A percentile compares a stretch with the other conserved stretches of the same genome.
phyloP scores from a whole-genome alignment of 2,329 filamentous ascomycete genomes.

The Leptosphaerulina australis region DNA sequence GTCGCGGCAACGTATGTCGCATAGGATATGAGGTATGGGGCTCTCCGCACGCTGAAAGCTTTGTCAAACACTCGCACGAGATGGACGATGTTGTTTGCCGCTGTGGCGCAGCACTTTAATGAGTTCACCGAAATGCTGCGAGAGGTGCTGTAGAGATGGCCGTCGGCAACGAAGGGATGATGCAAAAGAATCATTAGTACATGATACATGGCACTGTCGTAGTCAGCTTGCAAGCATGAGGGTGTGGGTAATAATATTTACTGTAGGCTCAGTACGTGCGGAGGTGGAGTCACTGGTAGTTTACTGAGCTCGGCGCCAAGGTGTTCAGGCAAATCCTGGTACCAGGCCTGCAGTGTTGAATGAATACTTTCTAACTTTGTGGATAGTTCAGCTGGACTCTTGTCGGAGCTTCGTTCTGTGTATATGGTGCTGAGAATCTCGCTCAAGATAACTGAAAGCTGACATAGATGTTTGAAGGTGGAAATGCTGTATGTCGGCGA shows the following conservation, averaged over 20 bases:
- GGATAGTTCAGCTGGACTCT: conserved; percentile 45
- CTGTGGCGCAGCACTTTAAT: conserved; percentile 53
- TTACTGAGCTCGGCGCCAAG: conserved; percentile 49
- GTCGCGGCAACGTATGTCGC: conserved; percentile 62
- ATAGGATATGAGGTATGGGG: conserved; percentile 62
- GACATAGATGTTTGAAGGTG: conserved; percentile 52
- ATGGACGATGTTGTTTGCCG: conserved; percentile 54
- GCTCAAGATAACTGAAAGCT: conserved; percentile 55
- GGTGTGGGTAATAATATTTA: conserved; percentile 12
- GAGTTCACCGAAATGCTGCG: conserved; percentile 53
- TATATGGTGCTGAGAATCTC: conserved; percentile 49
- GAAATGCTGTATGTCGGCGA: conserved; percentile 53
- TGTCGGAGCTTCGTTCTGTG: conserved; percentile 48
- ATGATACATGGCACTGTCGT: conserved; percentile 53
- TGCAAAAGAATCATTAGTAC: conserved; percentile 61
- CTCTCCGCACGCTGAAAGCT: conserved; percentile 54
- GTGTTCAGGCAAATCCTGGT: conserved; percentile 51
- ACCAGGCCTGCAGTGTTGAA: conserved; percentile 53
- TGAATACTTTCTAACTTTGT: conserved; percentile 50
- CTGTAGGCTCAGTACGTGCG: conserved; percentile 40
- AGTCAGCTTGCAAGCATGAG: conserved; percentile 2
- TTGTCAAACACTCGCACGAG: conserved; percentile 55
- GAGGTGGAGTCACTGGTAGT: conserved; percentile 42
- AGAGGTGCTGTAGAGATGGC: conserved; percentile 54
- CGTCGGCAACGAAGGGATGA: conserved; percentile 59